Conservation (phyloP, 306 rosid species). For the Sphenostylis stenocarpa region DNA sequence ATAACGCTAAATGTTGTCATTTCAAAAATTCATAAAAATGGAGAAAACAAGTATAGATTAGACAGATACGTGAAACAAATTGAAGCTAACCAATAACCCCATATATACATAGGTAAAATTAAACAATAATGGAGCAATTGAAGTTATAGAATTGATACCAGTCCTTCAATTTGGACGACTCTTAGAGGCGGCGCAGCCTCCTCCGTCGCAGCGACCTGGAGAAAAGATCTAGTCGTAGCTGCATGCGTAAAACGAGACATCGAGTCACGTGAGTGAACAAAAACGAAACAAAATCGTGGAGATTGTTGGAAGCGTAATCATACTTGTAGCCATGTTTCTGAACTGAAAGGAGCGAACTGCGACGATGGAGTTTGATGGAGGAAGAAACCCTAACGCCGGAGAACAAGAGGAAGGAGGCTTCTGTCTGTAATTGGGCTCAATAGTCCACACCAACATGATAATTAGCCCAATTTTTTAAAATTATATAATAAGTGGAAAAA, state of each 20-base stretch:
- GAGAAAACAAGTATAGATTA: background rate
- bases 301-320: background rate
- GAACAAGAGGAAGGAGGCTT: background rate
- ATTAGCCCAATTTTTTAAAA: background rate
- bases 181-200: constrained; percentile 86
- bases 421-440: constrained; percentile 22
- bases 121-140: background rate
- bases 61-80: constrained; percentile 13
- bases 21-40: background rate
- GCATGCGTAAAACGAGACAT: constrained; percentile 16
- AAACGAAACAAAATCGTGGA: background rate
- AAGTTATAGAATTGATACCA: constrained; percentile 49
- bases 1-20: background rate
- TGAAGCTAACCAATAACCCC: background rate
- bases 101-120: background rate
- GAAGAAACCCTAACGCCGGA: constrained; percentile 38
- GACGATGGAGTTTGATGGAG: background rate
- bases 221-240: constrained; percentile 77
- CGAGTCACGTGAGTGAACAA: background rate
- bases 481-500: no score
- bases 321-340: constrained; percentile 38
- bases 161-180: constrained; percentile 92
- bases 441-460: background rate
- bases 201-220: constrained; percentile 89
- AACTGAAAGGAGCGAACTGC: background rate